Base-by-base conservation (phyloP, 164 flowering plant species). In the Nelumbo lutea region DNA sequence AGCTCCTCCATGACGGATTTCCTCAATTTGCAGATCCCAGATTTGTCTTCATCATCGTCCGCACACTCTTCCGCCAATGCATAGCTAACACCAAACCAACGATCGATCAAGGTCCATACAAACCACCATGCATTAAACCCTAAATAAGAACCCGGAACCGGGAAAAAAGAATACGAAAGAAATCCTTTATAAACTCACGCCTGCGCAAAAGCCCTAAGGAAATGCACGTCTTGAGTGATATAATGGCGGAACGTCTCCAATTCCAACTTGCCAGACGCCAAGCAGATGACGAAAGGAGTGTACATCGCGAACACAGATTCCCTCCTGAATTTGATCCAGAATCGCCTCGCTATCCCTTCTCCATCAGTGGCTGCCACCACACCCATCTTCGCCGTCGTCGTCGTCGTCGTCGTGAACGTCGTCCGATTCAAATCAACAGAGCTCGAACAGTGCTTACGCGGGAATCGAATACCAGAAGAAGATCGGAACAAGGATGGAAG, bases 1-100 rank as follows among this genome's bases (percentile, higher is more conserved):
- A 92, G 79, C 79, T 89, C 93, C 51, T 83, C 77, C 48, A 81
- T 59, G n/a, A 89, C 88, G 51, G 62, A 75, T 63, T 88, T 88
- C 77, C 92, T 86, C 81, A 95, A 77, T 45, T 89, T 69, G 11
- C 76, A 65, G 38, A 95, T 88, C 38, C 79, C 83, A 62, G 78
- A 68, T 68, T 90, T 92, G 15, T 82, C 96, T 63, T 95, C 98
- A 70, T 95, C 99, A 81, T 92, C 99, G 72, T 92, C 99, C 1
- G 97, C 89, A 76, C 88, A 87, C 15, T 90, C 96, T 70, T 86
- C 95, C 6, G 96, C 96, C 85, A 88, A 78, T 68, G 90, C 90
- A 72, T 82, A 90, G 78, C 96, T 90, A 55, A 58, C 57, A 4
- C 42, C 52, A 59, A 68, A 27, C 62, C 46, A 52, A 74, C 62